Base-by-base conservation (phyloP, 2,329 filamentous ascomycete genomes). In the Stagonosporopsis rhizophila region DNA sequence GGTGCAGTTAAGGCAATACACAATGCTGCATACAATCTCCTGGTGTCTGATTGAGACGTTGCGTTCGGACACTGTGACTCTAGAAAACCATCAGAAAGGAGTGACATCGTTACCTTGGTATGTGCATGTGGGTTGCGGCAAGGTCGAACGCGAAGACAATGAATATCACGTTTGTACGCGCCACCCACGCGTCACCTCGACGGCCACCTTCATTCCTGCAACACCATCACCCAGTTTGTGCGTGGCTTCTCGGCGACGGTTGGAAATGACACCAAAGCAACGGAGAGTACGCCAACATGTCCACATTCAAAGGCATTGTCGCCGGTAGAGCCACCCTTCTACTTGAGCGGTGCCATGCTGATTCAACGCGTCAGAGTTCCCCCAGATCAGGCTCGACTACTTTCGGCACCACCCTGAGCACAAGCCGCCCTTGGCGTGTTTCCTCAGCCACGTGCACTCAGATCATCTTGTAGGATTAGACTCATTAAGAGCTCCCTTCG, bases 391-490 rank as follows among this genome's bases (percentile, higher is more conserved):
- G 66, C 88, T 97, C 62, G 93, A 97, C 76, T 92, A 88, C 78
- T 97, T 97, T 67, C 85, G 90, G 22, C 78, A 77, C 15, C 80
- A 82, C 42, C 77, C 80, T 4, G 79, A 79, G 6, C 76, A 76
- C 15, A 82, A 77, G 15, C 83, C 89, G 4, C 90, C 92, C 0
- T 77, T 95, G 52, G 92, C 90, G 15, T 95, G 89, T 73, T 96
- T 98, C 71, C 81, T 98, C 23, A 96, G 90, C 75, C 94, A 98
- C 83, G 87, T 96, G 2, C 94, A 97, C 72, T 96, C 89, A 61
- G 93, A 97, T 67, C 94, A 97, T 75, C 83, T 97, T 1, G 83
- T 84, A 32, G 93, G 94, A 0, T 82, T 97, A 1, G 92, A 96
- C 65, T 85, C 82, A 12, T 82, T 93, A 50, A 85, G 87, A 41